These are phyloP conservation scores for Diddensiella caesifluorescens DNA, from an alignment of 805 yeast genomes.

Conservation along the genomic window DNA sequence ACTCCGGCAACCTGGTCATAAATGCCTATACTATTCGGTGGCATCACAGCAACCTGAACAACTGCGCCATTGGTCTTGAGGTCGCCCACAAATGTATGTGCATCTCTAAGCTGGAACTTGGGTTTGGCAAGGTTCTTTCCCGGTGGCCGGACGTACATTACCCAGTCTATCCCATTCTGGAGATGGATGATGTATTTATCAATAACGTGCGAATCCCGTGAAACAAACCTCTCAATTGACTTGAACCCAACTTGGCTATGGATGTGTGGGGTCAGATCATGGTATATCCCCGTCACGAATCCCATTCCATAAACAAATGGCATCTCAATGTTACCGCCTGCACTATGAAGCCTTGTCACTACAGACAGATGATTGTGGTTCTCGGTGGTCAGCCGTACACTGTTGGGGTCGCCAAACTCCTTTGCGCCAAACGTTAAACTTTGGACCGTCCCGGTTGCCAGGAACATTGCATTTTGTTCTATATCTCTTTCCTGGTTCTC, in stretches of 20 bases:
- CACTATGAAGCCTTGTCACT: background rate
- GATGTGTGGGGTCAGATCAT: slow-evolving; percentile 25
- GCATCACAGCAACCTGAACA: slow-evolving; percentile 55
- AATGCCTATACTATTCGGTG: slow-evolving; percentile 18
- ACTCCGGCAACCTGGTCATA: slow-evolving; percentile 63
- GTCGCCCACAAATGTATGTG: slow-evolving; percentile 30
- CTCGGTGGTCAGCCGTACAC: background rate
- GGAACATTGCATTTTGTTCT: slow-evolving; percentile 40
- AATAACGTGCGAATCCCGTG: slow-evolving; percentile 31
- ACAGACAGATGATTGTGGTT: slow-evolving; percentile 7
- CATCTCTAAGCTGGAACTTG: background rate
- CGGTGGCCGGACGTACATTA: slow-evolving; percentile 46
- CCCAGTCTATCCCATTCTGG: slow-evolving; percentile 57
- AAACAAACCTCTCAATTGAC: slow-evolving; percentile 38
- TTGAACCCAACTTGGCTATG: slow-evolving; percentile 64
- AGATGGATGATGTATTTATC: slow-evolving; percentile 52
- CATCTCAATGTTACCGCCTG: slow-evolving; percentile 12
- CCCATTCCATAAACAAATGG: slow-evolving; percentile 62
- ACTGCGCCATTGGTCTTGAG: slow-evolving; percentile 43
- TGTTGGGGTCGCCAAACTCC: slow-evolving; percentile 8
- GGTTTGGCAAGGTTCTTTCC: slow-evolving; percentile 14
- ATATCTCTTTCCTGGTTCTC: background rate
- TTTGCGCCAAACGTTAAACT: slow-evolving; percentile 39
- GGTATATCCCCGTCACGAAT: slow-evolving; percentile 46
- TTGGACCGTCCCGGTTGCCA: slow-evolving; percentile 43